These are phyloP conservation scores for Solanum acaule DNA, from an alignment of 257 asterid genomes.

Conservation along the genomic window DNA sequence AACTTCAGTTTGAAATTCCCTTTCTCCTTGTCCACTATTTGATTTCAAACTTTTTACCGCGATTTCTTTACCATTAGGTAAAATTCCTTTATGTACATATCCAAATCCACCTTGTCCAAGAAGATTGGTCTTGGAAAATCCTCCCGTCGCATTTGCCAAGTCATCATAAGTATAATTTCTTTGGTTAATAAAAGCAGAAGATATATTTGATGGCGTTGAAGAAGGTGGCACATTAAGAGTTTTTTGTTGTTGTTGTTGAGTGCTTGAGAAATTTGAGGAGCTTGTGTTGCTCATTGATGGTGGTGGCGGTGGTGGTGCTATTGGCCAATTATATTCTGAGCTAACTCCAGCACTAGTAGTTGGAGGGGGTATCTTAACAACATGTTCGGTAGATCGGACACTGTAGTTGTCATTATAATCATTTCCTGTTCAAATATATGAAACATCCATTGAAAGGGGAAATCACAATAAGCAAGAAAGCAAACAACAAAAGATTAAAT, in stretches of 20 bases:
- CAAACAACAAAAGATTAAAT: not conserved
- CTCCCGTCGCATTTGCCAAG: not conserved
- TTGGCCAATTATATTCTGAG: not conserved
- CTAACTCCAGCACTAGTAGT: not conserved
- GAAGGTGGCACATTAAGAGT: not conserved
- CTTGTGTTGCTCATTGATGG: not conserved
- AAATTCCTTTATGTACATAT: slow-evolving; percentile 10
- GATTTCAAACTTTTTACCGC: slow-evolving; percentile 8
- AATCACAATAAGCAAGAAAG: too few relatives aligned
- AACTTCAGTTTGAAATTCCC: slow-evolving; percentile 7
- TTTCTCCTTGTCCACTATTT: slow-evolving; percentile 10
- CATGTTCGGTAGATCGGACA: not conserved
- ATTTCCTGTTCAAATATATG: not conserved
- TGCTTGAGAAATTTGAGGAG: not conserved
- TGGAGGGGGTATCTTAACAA: not conserved
- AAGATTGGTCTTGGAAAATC: slow-evolving; percentile 3
- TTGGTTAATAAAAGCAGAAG: not conserved
- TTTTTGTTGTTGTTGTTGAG: not conserved
- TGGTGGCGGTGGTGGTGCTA: not conserved
- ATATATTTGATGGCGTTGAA: not conserved
- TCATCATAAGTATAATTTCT: not conserved
- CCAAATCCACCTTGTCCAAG: slow-evolving; percentile 18
- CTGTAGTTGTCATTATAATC: not conserved
- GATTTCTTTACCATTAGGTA: slow-evolving; percentile 6
- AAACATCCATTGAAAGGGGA: not conserved